Percentiles rank a stretch among this genome's conserved stretches.
These are phyloP conservation scores for Karstenula rhodostoma DNA, from an alignment of 2,329 filamentous ascomycete species.

Conservation along the genomic window DNA sequence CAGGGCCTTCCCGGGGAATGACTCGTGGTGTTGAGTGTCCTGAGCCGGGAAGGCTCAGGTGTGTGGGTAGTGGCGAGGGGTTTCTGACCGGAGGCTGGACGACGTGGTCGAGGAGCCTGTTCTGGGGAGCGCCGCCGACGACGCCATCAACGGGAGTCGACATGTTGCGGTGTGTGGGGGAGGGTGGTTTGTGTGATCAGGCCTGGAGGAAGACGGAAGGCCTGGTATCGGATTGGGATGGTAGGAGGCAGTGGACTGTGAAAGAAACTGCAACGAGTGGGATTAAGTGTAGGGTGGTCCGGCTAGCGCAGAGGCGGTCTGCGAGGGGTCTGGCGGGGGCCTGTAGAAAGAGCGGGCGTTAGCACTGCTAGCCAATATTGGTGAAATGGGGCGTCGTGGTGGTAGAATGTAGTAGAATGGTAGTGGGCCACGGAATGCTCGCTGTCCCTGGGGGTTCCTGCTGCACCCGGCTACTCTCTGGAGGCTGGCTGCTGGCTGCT, in stretches of 20 bases:
- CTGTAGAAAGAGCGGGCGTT: constrained; percentile 3
- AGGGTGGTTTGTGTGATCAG: neutral
- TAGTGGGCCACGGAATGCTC: neutral
- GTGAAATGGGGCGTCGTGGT: neutral
- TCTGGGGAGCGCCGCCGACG: constrained; percentile 42
- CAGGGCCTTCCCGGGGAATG: constrained; percentile 81
- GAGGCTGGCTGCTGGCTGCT: no score
- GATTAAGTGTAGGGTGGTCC: neutral
- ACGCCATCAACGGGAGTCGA: constrained; percentile 43
- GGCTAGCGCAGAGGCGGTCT: constrained; percentile 5
- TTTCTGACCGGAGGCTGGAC: constrained; percentile 65
- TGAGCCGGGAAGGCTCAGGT: constrained; percentile 75
- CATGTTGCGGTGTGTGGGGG: constrained; percentile 32
- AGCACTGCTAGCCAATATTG: constrained; percentile 5
- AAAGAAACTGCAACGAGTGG: constrained; percentile 8
- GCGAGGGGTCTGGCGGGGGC: constrained; percentile 7
- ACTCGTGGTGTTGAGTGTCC: constrained; percentile 68
- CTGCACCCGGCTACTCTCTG: no score
- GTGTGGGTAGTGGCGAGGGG: constrained; percentile 87
- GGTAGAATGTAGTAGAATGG: neutral
- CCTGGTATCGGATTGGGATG: constrained; percentile 3
- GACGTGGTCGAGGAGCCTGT: constrained; percentile 67
- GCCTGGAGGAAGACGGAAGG: neutral
- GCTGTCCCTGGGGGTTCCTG: no score
- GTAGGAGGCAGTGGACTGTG: neutral